Evolutionary conservation across 805 yeast species (phyloP).

Genomic region (Candida sithepensis): DNA sequence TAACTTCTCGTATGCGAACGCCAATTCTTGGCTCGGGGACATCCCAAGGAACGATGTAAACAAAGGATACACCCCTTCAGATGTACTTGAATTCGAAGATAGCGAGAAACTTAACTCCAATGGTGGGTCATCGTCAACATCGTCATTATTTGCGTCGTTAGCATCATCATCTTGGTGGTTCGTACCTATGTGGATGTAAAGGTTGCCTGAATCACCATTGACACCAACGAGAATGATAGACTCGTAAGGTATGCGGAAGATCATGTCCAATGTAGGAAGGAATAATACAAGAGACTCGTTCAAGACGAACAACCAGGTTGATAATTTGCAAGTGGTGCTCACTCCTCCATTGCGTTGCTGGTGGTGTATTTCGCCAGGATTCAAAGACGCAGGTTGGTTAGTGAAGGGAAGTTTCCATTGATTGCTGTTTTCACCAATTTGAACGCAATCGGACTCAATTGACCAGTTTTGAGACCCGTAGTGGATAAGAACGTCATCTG

Average conservation of each 20-base stretch:
- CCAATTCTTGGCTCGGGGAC: constrained; percentile 15
- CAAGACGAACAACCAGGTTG: constrained; percentile 23
- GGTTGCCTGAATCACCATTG: constrained; percentile 12
- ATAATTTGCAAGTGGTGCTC: constrained; percentile 4
- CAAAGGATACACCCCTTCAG: constrained; percentile 16
- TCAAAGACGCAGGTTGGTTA: background rate
- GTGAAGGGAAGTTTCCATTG: constrained; percentile 10
- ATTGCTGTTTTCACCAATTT: constrained; percentile 2
- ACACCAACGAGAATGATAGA: constrained; percentile 18
- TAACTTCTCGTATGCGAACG: constrained; percentile 16
- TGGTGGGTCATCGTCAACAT: background rate
- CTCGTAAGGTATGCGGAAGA: constrained; percentile 21
- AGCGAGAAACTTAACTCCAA: background rate
- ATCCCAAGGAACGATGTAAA: constrained; percentile 18
- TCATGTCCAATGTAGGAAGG: constrained; percentile 10
- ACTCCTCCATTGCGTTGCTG: too few species aligned
- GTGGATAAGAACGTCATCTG: constrained; percentile 13
- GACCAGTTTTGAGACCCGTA: constrained; percentile 18
- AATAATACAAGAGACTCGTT: constrained; percentile 20
- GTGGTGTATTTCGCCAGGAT: background rate
- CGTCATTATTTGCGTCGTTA: too few species aligned
- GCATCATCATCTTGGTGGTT: constrained; percentile 3
- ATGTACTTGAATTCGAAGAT: background rate
- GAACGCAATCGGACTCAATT: constrained; percentile 7
- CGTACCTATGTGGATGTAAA: constrained; percentile 3